Base-by-base conservation (phyloP, 305 asterid genomes). In the Fraxinus dipetala region DNA sequence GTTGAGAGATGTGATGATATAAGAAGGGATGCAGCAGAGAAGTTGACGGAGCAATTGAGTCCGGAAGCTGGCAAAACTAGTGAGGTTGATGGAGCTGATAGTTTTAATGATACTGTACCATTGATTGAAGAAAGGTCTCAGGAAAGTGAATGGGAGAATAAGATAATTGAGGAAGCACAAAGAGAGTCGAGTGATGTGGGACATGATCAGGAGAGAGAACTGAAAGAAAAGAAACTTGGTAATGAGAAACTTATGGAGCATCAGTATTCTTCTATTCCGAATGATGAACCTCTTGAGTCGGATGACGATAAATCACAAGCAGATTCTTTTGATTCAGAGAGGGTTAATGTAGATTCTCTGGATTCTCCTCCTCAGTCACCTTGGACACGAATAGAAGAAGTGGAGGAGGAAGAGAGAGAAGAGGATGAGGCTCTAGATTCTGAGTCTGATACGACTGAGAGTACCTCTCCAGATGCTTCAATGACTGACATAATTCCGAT, bases 401-500 rank as follows among this genome's bases (percentile, higher is more conserved):
- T 82, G 45, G 92, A 85, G 75, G 93, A 85, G 1, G 87, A 78
- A 43, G 90, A 88, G 70, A 86, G 76, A 16, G 90, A 76, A 5
- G 93, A 70, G 43, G 26, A 70, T 6, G 45, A n/a, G 45, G 31
- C 32, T 80, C 84, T 72, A 1, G 95, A 91, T 86, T 92, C 94
- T 18, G 98, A 84, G 30, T 92, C 97, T 28, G 94, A 90, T 85
- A 79, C 88, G 38, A 98, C 96, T 5, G 98, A 93, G 90, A 93
- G 98, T 82, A 94, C 97, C 13, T 94, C 98, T 82, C 97, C 98
- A 0, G 98, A 96, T 89, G 98, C 99, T 36, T 96, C 98, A 8
- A 88, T 96, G 97, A 92, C 98, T 72, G 99, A 94, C 86, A 94
- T 96, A 38, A 89, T 91, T 81, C 98, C 99, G 10, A 91, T 96